phyloP scores from a whole-genome alignment of 495 filamentous ascomycete species.

The Cercophora sp. region DNA sequence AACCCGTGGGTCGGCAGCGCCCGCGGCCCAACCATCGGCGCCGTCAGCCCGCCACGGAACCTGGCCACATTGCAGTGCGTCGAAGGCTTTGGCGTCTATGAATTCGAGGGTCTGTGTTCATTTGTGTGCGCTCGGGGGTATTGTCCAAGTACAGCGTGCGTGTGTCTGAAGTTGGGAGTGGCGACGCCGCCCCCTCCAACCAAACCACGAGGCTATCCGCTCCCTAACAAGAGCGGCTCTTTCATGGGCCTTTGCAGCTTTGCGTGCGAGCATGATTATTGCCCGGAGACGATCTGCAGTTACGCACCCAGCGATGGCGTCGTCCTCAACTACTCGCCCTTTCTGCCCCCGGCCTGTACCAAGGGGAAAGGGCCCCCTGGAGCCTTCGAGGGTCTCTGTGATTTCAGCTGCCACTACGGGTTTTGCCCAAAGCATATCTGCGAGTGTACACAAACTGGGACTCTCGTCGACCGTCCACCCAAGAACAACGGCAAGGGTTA shows the following conservation, averaged over 20 bases:
- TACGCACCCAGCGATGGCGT: background rate
- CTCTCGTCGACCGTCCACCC: background rate
- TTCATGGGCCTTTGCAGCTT: slow-evolving; percentile 16
- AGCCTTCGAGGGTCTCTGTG: slow-evolving; percentile 9
- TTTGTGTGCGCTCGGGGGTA: slow-evolving; percentile 10
- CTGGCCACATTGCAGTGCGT: background rate
- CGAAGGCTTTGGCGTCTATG: background rate
- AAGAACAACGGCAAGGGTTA: background rate
- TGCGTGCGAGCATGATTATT: slow-evolving; percentile 13
- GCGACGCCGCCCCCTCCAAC: background rate
- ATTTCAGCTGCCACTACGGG: slow-evolving; percentile 14
- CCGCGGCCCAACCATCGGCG: background rate
- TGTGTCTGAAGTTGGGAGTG: background rate
- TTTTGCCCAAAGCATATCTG: slow-evolving; percentile 10
- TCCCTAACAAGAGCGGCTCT: background rate
- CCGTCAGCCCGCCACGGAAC: background rate
- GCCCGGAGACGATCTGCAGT: background rate
- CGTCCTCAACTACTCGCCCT: slow-evolving; percentile 5
- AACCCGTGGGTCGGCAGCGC: slow-evolving; percentile 12
- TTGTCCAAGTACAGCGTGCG: slow-evolving; percentile 2
- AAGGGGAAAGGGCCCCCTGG: background rate
- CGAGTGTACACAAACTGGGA: background rate
- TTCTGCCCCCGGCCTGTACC: slow-evolving; percentile 9
- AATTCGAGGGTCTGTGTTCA: slow-evolving; percentile 2
- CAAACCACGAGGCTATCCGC: background rate